Conservation (phyloP, 106 monocot genomes). For the Ottelia alismoides region DNA sequence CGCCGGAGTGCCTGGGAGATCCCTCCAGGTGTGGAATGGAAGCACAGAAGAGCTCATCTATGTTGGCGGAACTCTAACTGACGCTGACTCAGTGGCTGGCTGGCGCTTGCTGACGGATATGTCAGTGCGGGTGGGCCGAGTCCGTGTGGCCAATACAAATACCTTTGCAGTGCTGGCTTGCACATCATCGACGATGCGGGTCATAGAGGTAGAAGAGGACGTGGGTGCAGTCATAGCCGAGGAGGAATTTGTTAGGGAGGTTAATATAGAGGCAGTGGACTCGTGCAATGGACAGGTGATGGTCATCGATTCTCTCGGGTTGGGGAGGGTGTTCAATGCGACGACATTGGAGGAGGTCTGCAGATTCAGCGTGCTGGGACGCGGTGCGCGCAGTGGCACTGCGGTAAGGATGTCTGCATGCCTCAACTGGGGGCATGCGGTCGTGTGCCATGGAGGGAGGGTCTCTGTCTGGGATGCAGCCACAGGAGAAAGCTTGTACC, state of each 20-base stretch:
- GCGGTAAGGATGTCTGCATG: constrained; percentile 3
- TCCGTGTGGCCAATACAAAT: constrained; percentile 9
- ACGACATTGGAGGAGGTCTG: constrained; percentile 22
- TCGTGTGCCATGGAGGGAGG: constrained; percentile 9
- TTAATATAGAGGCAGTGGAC: constrained; percentile 19
- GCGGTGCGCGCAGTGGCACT: constrained; percentile 1
- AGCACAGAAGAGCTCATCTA: constrained; percentile 19
- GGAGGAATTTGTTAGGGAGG: constrained; percentile 5
- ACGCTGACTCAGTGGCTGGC: constrained; percentile 29
- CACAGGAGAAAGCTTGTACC: constrained; percentile 33
- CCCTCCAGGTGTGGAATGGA: constrained; percentile 41
- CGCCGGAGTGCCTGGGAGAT: constrained; percentile 46
- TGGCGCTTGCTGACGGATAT: constrained; percentile 42
- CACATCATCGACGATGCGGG: constrained; percentile 21
- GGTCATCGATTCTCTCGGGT: constrained; percentile 24
- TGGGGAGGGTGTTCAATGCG: constrained; percentile 17
- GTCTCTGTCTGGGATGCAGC: constrained; percentile 30
- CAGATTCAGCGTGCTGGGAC: constrained; percentile 17
- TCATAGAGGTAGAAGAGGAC: constrained; percentile 15
- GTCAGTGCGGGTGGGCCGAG: constrained; percentile 17
- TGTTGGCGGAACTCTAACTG: constrained; percentile 35
- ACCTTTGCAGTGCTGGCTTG: constrained; percentile 9
- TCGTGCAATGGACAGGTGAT: constrained; percentile 27
- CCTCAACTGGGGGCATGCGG: constrained; percentile 52
- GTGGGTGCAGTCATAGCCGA: constrained; percentile 1